A percentile compares a stretch with the other conserved stretches of the same genome.
Evolutionary conservation across 2,329 filamentous ascomycete species (phyloP).

Genomic region (Ceratocystis colombiana): DNA sequence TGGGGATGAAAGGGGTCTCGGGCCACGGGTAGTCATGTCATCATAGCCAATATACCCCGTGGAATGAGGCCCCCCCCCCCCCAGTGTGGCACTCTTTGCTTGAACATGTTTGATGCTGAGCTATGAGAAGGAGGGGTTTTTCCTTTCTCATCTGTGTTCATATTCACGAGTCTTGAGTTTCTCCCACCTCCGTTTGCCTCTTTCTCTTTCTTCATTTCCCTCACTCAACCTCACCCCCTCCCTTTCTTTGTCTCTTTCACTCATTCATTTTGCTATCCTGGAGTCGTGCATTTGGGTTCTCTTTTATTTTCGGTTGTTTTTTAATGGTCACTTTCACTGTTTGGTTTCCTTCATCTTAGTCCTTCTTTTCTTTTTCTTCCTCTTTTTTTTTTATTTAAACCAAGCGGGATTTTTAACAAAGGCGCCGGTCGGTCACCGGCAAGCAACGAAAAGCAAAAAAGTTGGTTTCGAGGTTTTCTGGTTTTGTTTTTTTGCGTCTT

Average conservation of each 20-base stretch:
- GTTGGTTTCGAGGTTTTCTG: slow-evolving; percentile 14
- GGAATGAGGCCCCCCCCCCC: slow-evolving; percentile 6
- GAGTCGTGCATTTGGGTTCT: slow-evolving; percentile 7
- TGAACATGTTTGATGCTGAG: no score
- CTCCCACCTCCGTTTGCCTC: not conserved
- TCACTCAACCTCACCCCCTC: not conserved
- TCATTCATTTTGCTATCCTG: not conserved
- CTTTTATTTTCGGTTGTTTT: not conserved
- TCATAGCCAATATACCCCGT: not conserved
- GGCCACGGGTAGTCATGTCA: not conserved
- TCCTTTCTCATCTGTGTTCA: not conserved
- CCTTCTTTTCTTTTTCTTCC: not conserved
- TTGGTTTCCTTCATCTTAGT: not conserved
- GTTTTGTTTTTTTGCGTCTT: not conserved
- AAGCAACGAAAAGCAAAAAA: slow-evolving; percentile 24
- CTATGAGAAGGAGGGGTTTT: not conserved
- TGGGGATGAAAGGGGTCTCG: not conserved
- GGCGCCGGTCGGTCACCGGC: slow-evolving; percentile 22
- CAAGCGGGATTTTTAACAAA: slow-evolving; percentile 16
- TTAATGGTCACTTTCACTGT: not conserved
- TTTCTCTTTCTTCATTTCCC: slow-evolving; percentile 11
- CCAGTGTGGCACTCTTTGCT: no score
- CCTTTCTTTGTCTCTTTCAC: not conserved
- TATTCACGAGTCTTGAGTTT: not conserved
- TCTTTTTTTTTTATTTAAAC: slow-evolving; percentile 11